Evolutionary conservation across 78 protist genomes (phyloP), one percentile per base, ranked within the genome.

Genomic region (Dictyostelium capitatum): DNA sequence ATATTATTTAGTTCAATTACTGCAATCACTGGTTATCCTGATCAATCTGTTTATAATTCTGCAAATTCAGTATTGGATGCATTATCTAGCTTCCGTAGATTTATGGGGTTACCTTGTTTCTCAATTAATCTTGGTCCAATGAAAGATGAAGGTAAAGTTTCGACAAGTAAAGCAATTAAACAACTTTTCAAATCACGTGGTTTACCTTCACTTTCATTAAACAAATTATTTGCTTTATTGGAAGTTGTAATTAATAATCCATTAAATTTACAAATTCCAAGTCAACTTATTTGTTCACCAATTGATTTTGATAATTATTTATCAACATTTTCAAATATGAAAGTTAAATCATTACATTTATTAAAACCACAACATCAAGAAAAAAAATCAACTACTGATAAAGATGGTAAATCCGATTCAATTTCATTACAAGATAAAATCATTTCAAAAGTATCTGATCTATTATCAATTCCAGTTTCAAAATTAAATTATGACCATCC

Each of bases 21-120:
- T 23, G 79, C 67, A 2, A 47, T 87, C 6, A 79, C 89, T 20
- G 97, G 97, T 19, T 62, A 82, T 51, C 30, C 57, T 14, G 97
- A 77, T 15, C 97, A 95, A 79, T 62, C 91, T 7, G 46, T 62
- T 53, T 96, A 96, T 70, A 90, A 90, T 7, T 85, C 97, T 14
- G 96, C 97, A 15, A 95, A 95, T 82, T 54, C 79, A 20, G 65
- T 91, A 37, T 96, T 95, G 2, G 97, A 96, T 48, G 28, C 95
- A 4, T 80, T 95, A 17, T 64, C 94, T 17, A 57, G 30, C 30
- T 62, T 30, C 32, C 62, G 98, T 20, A 43, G 56, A 8, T 12
- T 14, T 9, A 23, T 47, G 14, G 95, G 95, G 3, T 53, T 89
- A 15, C 91, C 95, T 25, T 70, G 84, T 14, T 54, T 73, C 20